These are phyloP conservation scores for Yamadazyma insecticola DNA, from an alignment of 805 yeast species.

Conservation along the genomic window DNA sequence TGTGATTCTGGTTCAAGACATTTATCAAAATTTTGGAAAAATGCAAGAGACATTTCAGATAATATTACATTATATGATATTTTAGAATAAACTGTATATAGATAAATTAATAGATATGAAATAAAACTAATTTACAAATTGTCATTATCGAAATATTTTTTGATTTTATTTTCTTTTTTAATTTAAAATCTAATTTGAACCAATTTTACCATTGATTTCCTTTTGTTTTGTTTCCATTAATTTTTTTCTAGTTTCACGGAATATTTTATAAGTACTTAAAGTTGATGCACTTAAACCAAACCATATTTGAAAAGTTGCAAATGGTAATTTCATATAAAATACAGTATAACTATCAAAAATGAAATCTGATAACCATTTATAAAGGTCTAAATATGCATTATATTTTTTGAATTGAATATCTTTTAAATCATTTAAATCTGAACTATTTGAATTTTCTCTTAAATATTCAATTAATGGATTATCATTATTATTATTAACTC, in stretches of 20 bases:
- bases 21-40: slow-evolving; percentile 87
- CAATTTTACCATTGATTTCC: no score
- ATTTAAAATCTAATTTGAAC: no score
- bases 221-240: no score
- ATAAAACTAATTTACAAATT: no score
- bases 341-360: slow-evolving; percentile 40
- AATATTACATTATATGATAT: slow-evolving; percentile 36
- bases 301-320: slow-evolving; percentile 41
- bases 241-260: slow-evolving; percentile 32
- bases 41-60: slow-evolving; percentile 42
- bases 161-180: no score
- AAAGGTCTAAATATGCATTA: slow-evolving; percentile 35
- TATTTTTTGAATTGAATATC: slow-evolving; percentile 34
- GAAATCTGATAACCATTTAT: slow-evolving; percentile 35
- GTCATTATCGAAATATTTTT: no score
- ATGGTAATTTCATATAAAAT: slow-evolving; percentile 29
- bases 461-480: slow-evolving; percentile 6
- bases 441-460: slow-evolving; percentile 9
- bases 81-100: no score
- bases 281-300: slow-evolving; percentile 40
- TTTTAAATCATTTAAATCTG: slow-evolving; percentile 18
- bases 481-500: slow-evolving; percentile 13
- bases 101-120: no score
- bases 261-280: slow-evolving; percentile 34
- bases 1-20: slow-evolving; percentile 94